Conservation (phyloP, 1,284 basidiomycete species). For the Calocybe gambosa region DNA sequence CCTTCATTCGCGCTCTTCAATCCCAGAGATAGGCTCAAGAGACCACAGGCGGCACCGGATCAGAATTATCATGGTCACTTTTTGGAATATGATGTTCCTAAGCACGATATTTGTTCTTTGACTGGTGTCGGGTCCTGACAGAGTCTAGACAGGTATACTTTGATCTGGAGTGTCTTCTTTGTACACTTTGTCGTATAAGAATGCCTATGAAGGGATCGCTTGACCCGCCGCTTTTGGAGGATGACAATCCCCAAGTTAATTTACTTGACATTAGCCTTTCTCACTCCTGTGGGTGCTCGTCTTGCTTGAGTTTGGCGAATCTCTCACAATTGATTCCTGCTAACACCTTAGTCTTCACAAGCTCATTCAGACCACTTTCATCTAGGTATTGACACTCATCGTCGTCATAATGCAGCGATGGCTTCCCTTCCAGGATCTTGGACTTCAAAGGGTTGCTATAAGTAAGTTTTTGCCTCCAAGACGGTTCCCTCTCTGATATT, state of each 20-base stretch:
- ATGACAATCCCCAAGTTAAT: slow-evolving; percentile 26
- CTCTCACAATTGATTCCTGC: neutral
- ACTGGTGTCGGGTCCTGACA: too few relatives aligned
- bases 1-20: too few relatives aligned
- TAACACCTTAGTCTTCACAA: slow-evolving; percentile 19
- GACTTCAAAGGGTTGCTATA: slow-evolving; percentile 57
- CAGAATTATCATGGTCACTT: too few relatives aligned
- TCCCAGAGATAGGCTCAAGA: too few relatives aligned
- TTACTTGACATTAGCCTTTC: slow-evolving; percentile 26
- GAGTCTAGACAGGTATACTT: too few relatives aligned
- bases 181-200: too few relatives aligned
- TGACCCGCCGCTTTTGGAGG: neutral
- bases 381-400: slow-evolving; percentile 22
- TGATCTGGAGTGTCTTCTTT: too few relatives aligned
- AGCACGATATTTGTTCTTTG: too few relatives aligned
- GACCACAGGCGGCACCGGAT: too few relatives aligned
- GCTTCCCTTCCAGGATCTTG: slow-evolving; percentile 43
- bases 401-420: slow-evolving; percentile 26
- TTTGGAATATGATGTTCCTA: too few relatives aligned
- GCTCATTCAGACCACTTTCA: slow-evolving; percentile 22
- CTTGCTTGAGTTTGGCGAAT: neutral
- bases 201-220: too few relatives aligned
- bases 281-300: slow-evolving; percentile 28
- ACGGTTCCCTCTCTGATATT: slow-evolving; percentile 1
- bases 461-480: slow-evolving; percentile 34